phyloP scores from a whole-genome alignment of 352 stramenopile genomes.

The Phytophthora sansomeana region DNA sequence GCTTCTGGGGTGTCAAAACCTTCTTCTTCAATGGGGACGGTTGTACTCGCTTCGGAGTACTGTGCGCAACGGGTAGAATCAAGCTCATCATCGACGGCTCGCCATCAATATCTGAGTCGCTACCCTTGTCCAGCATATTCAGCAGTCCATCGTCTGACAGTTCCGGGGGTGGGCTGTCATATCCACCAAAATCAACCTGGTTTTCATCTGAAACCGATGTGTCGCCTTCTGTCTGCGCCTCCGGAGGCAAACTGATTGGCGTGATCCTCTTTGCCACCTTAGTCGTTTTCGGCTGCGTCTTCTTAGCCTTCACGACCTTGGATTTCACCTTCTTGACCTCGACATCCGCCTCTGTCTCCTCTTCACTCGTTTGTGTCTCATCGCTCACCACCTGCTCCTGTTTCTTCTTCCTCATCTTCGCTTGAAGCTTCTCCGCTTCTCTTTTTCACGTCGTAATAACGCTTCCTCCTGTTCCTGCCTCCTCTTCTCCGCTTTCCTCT shows the following conservation, averaged over 20 bases:
- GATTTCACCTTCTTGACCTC: slow-evolving; percentile 19
- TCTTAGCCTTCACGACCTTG: slow-evolving; percentile 7
- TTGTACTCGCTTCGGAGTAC: slow-evolving; percentile 33
- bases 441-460: background rate
- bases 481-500: slow-evolving; percentile 1
- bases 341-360: slow-evolving; percentile 1
- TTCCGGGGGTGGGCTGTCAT: slow-evolving; percentile 31
- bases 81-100: slow-evolving; percentile 58
- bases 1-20: slow-evolving; percentile 31
- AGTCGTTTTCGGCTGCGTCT: slow-evolving; percentile 16
- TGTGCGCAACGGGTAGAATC: slow-evolving; percentile 52
- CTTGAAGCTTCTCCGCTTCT: slow-evolving; percentile 8
- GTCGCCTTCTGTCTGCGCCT: slow-evolving; percentile 13
- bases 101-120: slow-evolving; percentile 64
- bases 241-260: slow-evolving; percentile 18
- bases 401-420: slow-evolving; percentile 14
- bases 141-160: slow-evolving; percentile 58
- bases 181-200: slow-evolving; percentile 22
- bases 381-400: slow-evolving; percentile 16
- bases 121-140: slow-evolving; percentile 64
- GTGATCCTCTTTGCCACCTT: slow-evolving; percentile 35
- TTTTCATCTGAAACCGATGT: slow-evolving; percentile 27
- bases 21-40: slow-evolving; percentile 36
- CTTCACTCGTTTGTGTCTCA: slow-evolving; percentile 24
- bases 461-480: background rate